Conservation (phyloP, 1,284 basidiomycete genomes). For the Meripilus lineatus region DNA sequence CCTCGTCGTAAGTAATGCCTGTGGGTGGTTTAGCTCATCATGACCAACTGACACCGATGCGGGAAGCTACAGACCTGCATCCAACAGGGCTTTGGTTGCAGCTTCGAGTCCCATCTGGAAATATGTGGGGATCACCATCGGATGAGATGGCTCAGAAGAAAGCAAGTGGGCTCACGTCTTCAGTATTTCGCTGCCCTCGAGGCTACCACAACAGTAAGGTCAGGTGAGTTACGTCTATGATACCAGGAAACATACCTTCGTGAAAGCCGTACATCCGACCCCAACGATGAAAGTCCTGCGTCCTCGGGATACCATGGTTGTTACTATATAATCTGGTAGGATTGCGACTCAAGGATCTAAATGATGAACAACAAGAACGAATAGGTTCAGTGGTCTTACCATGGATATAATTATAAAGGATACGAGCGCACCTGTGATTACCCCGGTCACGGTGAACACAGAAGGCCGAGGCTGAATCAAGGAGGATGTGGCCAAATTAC, state of each 20-base stretch:
- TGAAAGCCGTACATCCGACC: slow-evolving; percentile 77
- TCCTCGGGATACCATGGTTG: slow-evolving; percentile 28
- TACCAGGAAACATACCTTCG: slow-evolving; percentile 57
- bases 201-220: slow-evolving; percentile 37
- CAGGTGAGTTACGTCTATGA: too few species aligned
- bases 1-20: slow-evolving; percentile 77
- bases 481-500: too few species aligned
- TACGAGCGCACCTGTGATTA: too few species aligned
- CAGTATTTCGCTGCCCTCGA: slow-evolving; percentile 55
- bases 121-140: neutral
- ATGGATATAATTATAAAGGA: too few species aligned
- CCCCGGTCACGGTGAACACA: too few species aligned
- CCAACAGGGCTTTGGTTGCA: slow-evolving; percentile 78
- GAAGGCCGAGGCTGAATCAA: too few species aligned
- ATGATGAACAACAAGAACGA: too few species aligned
- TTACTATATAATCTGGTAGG: too few species aligned
- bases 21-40: neutral
- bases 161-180: slow-evolving; percentile 47
- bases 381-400: too few species aligned
- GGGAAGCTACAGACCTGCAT: slow-evolving; percentile 52
- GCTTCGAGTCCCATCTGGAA: slow-evolving; percentile 77
- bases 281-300: slow-evolving; percentile 69
- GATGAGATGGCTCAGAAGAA: neutral
- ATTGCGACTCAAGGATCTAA: too few species aligned
- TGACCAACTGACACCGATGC: neutral